Percentiles rank a stretch among this genome's conserved stretches.
Conservation (phyloP, 2,329 filamentous ascomycete species). For the Tympanopsis confertula region DNA sequence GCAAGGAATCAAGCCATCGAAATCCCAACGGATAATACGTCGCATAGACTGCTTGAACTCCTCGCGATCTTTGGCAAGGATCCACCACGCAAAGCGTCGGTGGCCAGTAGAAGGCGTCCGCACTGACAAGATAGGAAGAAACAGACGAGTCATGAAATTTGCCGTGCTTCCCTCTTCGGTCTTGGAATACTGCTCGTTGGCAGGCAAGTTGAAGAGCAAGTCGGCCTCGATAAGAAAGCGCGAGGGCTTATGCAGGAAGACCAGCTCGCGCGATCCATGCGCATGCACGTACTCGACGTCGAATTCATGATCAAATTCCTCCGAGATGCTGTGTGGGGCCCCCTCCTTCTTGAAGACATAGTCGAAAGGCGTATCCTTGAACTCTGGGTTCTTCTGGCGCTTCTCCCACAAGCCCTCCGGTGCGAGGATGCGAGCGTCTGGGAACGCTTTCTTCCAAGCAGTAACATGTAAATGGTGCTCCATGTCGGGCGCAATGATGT, state of each 20-base stretch:
- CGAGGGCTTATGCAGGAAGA: constrained; percentile 47
- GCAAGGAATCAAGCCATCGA: constrained; percentile 54
- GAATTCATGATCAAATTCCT: constrained; percentile 54
- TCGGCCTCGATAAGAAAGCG: constrained; percentile 54
- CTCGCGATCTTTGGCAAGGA: constrained; percentile 3
- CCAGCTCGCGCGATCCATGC: constrained; percentile 34
- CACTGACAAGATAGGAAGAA: constrained; percentile 33
- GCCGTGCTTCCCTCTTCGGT: constrained; percentile 27
- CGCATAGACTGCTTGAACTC: constrained; percentile 39
- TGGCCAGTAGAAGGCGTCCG: constrained; percentile 39
- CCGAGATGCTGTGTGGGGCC: constrained; percentile 27
- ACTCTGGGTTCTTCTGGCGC: constrained; percentile 27
- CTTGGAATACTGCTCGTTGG: constrained; percentile 48
- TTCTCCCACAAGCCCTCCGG: constrained; percentile 52
- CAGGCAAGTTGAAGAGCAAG: constrained; percentile 54
- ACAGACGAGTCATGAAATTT: constrained; percentile 43
- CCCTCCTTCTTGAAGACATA: constrained; percentile 1
- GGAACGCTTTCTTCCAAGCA: constrained; percentile 50
- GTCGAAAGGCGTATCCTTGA: constrained; percentile 1
- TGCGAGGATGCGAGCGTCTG: constrained; percentile 49
- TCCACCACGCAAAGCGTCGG: constrained; percentile 51
- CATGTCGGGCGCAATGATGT: constrained; percentile 52
- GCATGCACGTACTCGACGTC: constrained; percentile 49
- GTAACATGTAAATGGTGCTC: constrained; percentile 59
- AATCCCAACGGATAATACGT: constrained; percentile 49